phyloP scores from a whole-genome alignment of 2,329 filamentous ascomycete species.

The Ophiostoma himal-ulmi region DNA sequence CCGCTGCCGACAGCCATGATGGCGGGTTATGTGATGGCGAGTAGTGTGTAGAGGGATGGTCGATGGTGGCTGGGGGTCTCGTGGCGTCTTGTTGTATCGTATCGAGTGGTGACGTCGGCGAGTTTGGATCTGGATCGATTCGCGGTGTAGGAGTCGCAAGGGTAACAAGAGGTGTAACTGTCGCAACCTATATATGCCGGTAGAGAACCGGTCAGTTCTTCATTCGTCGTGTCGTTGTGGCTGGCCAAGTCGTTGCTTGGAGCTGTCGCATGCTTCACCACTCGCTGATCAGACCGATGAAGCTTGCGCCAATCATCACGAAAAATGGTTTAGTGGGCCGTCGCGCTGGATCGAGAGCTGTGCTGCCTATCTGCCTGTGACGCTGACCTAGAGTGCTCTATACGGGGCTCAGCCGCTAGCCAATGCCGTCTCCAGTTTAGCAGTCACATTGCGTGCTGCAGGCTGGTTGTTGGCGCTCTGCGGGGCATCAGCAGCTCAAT shows the following conservation, averaged over 20 bases:
- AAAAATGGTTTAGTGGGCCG: conserved; percentile 8
- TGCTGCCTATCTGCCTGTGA: not conserved
- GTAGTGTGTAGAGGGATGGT: not conserved
- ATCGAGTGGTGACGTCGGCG: not conserved
- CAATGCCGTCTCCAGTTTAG: not conserved
- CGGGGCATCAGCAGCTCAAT: not conserved
- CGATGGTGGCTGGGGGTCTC: not conserved
- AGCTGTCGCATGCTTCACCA: not conserved
- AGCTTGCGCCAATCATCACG: not conserved
- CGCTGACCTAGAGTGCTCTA: not conserved
- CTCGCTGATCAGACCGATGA: not conserved
- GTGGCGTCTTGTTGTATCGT: not conserved
- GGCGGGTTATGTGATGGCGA: not conserved
- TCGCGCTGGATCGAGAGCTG: conserved; percentile 3
- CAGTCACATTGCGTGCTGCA: not conserved
- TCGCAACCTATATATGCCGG: not conserved
- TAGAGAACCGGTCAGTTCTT: no score
- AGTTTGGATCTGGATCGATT: not conserved
- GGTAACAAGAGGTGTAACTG: not conserved
- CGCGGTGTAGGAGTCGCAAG: not conserved
- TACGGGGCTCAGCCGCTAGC: not conserved
- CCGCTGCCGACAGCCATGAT: conserved; percentile 15
- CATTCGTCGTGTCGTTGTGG: not conserved
- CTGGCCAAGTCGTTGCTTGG: not conserved
- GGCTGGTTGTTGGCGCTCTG: not conserved